Base-by-base conservation (phyloP, 352 stramenopile species). In the Phytophthora pistaciae region DNA sequence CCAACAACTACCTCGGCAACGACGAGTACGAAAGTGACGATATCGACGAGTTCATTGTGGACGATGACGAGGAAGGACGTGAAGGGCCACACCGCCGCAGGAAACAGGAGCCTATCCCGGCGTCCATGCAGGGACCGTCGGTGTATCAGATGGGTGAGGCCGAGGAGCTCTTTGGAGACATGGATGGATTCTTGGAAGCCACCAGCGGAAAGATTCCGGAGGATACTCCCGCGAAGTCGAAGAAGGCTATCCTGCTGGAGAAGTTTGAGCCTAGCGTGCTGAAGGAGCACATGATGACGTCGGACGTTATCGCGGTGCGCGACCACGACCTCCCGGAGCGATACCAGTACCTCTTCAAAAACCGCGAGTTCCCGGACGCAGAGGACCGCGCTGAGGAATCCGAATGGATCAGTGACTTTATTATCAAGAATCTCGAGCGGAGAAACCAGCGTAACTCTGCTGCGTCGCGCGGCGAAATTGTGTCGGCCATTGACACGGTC, bases 131-230 rank as follows among this genome's bases (percentile, higher is more conserved):
- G 64, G 91, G 91, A 10, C 91, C 91, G 5, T 97, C 91, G 1
- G 77, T 97, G n/a, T 95, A 97, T 46, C 88, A 97, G 57, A 93
- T 97, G 86, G 91, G 89, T 42, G 91, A 97, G 80, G 91, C 91
- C 2, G 91, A 97, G 62, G 91, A 97, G 57, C 80, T 97, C 2
- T 97, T 97, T 66, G 91, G 91, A 29, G 91, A 97, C 48, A 95
- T 95, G 84, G 91, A 94, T 42, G 89, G 79, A n/a, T 96, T 97
- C 68, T 66, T 97, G 63, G 91, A 96, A 50, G 89, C 88, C 10
- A 92, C 88, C 3, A 85, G 87, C 33, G 90, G 83, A 14, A 76
- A 72, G 21, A 50, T 78, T 10, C 64, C 74, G 0, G 64, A 79
- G 11, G 56, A 75, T 23, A 75, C 68, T 13, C 68, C 79, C 23